Percentiles rank a stretch among this genome's conserved stretches.
Evolutionary conservation across 495 filamentous ascomycete species (phyloP).

Genomic region (Rostrohypoxylon terebratum): DNA sequence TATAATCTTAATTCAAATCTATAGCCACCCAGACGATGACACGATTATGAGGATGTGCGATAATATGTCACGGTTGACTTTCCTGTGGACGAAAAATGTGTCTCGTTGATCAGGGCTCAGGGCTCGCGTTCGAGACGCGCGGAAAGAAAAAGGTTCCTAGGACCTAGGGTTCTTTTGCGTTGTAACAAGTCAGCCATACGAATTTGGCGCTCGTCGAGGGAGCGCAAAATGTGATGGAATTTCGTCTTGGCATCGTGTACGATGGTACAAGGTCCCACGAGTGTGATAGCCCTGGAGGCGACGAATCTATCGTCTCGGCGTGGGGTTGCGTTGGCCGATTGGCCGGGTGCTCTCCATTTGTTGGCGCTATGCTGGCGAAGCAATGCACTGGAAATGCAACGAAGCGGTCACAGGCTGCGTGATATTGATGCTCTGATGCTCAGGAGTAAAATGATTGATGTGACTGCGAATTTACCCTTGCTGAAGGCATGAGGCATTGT

Average conservation of each 20-base stretch:
- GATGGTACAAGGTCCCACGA: constrained; percentile 14
- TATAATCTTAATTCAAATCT: constrained; percentile 13
- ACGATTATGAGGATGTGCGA: constrained; percentile 15
- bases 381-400: constrained; percentile 39
- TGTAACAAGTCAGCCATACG: constrained; percentile 9
- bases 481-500: constrained; percentile 17
- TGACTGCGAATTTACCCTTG: constrained; percentile 37
- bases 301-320: constrained; percentile 41
- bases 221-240: constrained; percentile 37
- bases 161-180: not conserved
- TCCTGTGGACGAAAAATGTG: constrained; percentile 1
- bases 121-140: constrained; percentile 21
- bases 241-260: constrained; percentile 23
- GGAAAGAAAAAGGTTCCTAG: not conserved
- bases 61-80: constrained; percentile 3
- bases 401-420: constrained; percentile 39
- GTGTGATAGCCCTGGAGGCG: constrained; percentile 37
- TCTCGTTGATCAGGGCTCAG: constrained; percentile 12
- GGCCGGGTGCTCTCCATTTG: constrained; percentile 38
- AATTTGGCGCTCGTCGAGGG: constrained; percentile 34
- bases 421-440: constrained; percentile 43
- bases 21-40: constrained; percentile 36
- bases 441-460: constrained; percentile 20
- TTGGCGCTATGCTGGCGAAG: constrained; percentile 43
- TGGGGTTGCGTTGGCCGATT: constrained; percentile 43